Base-by-base conservation (phyloP, 805 yeast genomes). In the Candida vaughaniae region DNA sequence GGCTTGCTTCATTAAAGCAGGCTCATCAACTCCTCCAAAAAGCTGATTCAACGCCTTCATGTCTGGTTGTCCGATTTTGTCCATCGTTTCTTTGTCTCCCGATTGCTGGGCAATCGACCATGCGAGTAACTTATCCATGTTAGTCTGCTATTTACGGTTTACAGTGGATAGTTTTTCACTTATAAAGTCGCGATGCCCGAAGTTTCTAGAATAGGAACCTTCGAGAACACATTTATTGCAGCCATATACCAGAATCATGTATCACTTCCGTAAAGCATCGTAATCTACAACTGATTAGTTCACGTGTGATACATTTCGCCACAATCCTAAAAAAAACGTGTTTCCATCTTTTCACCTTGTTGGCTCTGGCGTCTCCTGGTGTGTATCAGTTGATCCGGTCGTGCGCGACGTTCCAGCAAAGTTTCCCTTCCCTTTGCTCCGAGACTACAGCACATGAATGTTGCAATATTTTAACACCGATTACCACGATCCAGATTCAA, bases 71-170 rank as follows among this genome's bases (percentile, higher is more conserved):
- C 90, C 89, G 4, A 76, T 76, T 43, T 69, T 75, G 3, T 64
- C 74, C 35, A 73, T 72, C 1, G 88, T 84, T 36, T 78, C 86
- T 39, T 82, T 72, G 48, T 85, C 91, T 9, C 81, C 82, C 6
- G 82, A 72, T 41, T 88, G 74, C 55, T 84, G 78, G 28, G 90
- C 85, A 33, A 86, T 73, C 4, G 97, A 89, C 99, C 99, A 91
- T 49, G 89, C 86, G 45, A 91, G 62, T 43, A 91, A 62, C 60
- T 90, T 90, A 43, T 91, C 97, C 98, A 91, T 91, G 3, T 27
- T 35, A 11, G 7, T 3, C 15, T 17, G 15, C n/a, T n/a, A n/a
- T n/a, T n/a, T 33, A 14, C 17, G 23, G 6, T 4, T 16, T 6
- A 22, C 8, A 20, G 11, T 10, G 11, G 31, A 29, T 4, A 12